These are phyloP conservation scores for Malassezia furfur DNA, from an alignment of 1,284 basidiomycete species.

Conservation along the genomic window DNA sequence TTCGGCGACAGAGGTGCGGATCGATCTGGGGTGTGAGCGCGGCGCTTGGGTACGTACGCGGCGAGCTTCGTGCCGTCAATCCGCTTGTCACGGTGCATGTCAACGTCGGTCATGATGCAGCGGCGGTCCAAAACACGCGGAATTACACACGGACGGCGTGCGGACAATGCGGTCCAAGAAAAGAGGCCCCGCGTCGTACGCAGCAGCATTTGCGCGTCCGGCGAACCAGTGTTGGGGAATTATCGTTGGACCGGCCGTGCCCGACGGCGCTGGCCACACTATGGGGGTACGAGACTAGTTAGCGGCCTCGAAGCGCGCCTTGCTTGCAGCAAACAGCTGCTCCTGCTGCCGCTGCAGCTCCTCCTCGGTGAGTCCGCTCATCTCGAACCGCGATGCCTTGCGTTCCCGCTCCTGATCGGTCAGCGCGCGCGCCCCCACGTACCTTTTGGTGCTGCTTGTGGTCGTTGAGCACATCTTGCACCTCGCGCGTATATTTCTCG, in stretches of 20 bases:
- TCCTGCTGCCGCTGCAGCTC: slow-evolving; percentile 81
- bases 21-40: slow-evolving; percentile 11
- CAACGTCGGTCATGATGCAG: not conserved
- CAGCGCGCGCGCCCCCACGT: not conserved
- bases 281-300: slow-evolving; percentile 15
- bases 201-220: not conserved
- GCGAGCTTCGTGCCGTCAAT: slow-evolving; percentile 80
- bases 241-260: not conserved
- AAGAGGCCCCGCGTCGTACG: not conserved
- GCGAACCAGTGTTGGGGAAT: not conserved
- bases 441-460: slow-evolving; percentile 87
- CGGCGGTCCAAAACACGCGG: no score
- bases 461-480: slow-evolving; percentile 82
- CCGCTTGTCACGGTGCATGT: not conserved
- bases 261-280: not conserved
- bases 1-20: slow-evolving; percentile 32
- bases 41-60: slow-evolving; percentile 56
- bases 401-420: slow-evolving; percentile 53
- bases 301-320: slow-evolving; percentile 52
- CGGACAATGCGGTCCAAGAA: not conserved
- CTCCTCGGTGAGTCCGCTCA: slow-evolving; percentile 80
- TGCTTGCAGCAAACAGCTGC: slow-evolving; percentile 77
- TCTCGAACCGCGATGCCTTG: slow-evolving; percentile 61
- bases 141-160: no score
- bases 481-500: slow-evolving; percentile 72